phyloP scores from a whole-genome alignment of 225 moss, liverwort and hornwort genomes.

The Polytrichum formosum region DNA sequence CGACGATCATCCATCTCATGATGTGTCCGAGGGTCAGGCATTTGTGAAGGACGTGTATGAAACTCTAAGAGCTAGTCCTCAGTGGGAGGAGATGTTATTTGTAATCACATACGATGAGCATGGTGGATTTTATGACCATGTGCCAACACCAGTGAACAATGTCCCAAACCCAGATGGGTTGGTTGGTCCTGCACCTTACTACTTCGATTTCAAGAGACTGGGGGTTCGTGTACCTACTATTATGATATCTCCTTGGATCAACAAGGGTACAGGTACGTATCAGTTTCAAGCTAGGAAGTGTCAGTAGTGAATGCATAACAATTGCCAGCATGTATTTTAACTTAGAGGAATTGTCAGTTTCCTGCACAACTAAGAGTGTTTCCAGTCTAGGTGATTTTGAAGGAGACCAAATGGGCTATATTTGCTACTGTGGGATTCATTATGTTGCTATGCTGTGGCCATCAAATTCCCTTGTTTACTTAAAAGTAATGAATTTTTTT shows the following conservation, averaged over 20 bases:
- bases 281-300: not conserved
- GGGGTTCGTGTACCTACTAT: constrained; percentile 97
- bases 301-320: no score
- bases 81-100: constrained; percentile 94
- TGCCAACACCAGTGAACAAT: constrained; percentile 78
- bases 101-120: constrained; percentile 97
- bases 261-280: constrained; percentile 83
- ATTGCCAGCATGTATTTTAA: no score
- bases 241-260: constrained; percentile 98
- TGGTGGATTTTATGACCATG: constrained; percentile 96
- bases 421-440: no score
- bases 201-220: constrained; percentile 77
- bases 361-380: no score
- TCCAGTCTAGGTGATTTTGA: no score
- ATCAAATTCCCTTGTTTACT: no score
- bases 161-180: constrained; percentile 94
- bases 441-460: no score
- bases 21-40: constrained; percentile 92
- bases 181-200: constrained; percentile 58
- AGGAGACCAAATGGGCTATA: no score
- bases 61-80: constrained; percentile 85
- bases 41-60: constrained; percentile 96
- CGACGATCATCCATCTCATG: constrained; percentile 98
- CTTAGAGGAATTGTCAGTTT: no score
- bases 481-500: no score